A percentile compares a stretch with the other conserved stretches of the same genome.
Evolutionary conservation across 2,329 filamentous ascomycete species (phyloP).

Genomic region (Seiridium cupressi): DNA sequence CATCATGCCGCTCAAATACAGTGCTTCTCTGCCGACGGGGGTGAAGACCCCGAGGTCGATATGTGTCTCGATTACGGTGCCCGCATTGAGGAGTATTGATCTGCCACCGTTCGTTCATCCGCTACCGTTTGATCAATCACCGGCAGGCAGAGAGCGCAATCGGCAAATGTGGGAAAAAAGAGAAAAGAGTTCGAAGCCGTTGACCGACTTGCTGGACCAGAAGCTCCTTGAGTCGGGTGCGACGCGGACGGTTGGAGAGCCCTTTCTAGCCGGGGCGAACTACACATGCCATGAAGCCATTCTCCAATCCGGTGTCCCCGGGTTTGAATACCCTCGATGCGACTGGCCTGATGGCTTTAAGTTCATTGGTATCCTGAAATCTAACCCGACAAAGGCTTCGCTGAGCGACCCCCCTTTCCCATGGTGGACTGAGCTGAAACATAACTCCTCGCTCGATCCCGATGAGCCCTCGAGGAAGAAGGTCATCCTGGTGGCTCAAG

Average conservation of each 20-base stretch:
- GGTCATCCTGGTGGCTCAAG: conserved; percentile 37
- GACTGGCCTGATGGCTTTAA: conserved; percentile 33
- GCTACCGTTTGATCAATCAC: conserved; percentile 26
- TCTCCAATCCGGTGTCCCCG: conserved; percentile 34
- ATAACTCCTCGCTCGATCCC: conserved; percentile 18
- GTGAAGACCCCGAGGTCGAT: conserved; percentile 21
- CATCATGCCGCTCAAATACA: conserved; percentile 29
- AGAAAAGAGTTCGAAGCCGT: conserved; percentile 15
- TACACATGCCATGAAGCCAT: conserved; percentile 33
- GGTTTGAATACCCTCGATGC: conserved; percentile 34
- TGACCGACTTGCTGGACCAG: conserved; percentile 24
- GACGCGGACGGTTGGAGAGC: conserved; percentile 10
- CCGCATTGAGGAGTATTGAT: conserved; percentile 31
- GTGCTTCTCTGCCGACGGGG: conserved; percentile 22
- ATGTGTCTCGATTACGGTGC: conserved; percentile 35
- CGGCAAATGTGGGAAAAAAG: conserved; percentile 29
- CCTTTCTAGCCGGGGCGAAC: conserved; percentile 31
- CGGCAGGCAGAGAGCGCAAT: conserved; percentile 21
- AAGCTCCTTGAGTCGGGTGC: conserved; percentile 29
- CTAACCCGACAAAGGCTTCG: conserved; percentile 6
- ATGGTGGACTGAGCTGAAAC: conserved; percentile 33
- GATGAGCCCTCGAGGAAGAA: conserved; percentile 19
- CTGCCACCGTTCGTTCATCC: conserved; percentile 31
- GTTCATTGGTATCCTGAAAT: conserved; percentile 33
- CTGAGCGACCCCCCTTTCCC: conserved; percentile 18